Percentiles rank a stretch among this genome's conserved stretches.
phyloP scores from a whole-genome alignment of 805 yeast species.

The Barnettozyma populi region DNA sequence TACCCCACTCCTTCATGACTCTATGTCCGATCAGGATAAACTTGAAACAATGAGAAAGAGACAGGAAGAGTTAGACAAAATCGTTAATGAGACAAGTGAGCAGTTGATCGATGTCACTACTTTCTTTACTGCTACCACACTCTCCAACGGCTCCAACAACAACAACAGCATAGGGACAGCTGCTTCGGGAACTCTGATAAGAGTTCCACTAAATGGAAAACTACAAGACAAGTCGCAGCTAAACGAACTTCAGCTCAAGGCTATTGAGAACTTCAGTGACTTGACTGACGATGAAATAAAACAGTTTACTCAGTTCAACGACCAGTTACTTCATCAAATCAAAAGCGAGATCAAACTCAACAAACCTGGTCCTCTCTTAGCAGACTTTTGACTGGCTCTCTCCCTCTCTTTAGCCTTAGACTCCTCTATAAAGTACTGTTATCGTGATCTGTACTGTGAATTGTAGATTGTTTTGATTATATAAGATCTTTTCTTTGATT shows the following conservation, averaged over 20 bases:
- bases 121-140: constrained; percentile 12
- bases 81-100: constrained; percentile 38
- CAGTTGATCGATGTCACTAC: constrained; percentile 22
- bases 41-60: constrained; percentile 26
- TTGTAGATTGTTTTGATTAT: neutral
- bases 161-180: neutral
- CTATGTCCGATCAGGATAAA: constrained; percentile 19
- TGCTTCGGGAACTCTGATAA: neutral
- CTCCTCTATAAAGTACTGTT: neutral
- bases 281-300: constrained; percentile 9
- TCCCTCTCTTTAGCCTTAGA: neutral
- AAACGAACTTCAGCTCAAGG: constrained; percentile 8
- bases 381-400: constrained; percentile 7
- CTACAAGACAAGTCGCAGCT: constrained; percentile 7
- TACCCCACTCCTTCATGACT: constrained; percentile 26
- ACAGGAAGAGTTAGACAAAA: constrained; percentile 40
- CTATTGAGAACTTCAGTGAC: constrained; percentile 3
- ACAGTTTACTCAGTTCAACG: constrained; percentile 11
- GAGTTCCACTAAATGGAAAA: constrained; percentile 12
- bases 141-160: neutral
- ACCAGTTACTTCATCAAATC: constrained; percentile 11
- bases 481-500: neutral
- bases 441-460: no score
- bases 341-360: constrained; percentile 11
- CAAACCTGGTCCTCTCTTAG: constrained; percentile 19